Conservation (phyloP, 2,329 filamentous ascomycete species). For the Alternaria panax region DNA sequence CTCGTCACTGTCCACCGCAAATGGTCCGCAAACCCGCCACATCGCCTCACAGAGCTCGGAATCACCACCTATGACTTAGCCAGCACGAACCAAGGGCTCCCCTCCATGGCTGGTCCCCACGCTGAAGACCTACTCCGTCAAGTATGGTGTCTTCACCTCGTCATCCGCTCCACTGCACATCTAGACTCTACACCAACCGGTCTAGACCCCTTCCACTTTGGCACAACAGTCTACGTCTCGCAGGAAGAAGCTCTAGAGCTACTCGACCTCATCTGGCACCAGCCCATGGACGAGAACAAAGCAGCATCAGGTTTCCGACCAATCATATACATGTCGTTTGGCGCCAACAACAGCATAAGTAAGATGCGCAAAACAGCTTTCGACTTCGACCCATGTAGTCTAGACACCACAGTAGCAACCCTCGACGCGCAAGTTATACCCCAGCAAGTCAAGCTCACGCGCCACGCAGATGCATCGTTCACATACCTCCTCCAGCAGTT, state of each 20-base stretch:
- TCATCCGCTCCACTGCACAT: slow-evolving; percentile 18
- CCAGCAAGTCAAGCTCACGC: slow-evolving; percentile 16
- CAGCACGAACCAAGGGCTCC: not conserved
- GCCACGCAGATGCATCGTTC: slow-evolving; percentile 1
- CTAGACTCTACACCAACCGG: slow-evolving; percentile 6
- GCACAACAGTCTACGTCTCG: slow-evolving; percentile 17
- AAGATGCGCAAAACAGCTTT: slow-evolving; percentile 12
- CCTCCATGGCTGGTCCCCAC: slow-evolving; percentile 17
- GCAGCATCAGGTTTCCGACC: slow-evolving; percentile 14
- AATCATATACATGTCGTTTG: slow-evolving; percentile 22
- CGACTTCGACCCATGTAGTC: slow-evolving; percentile 14
- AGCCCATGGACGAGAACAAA: slow-evolving; percentile 19
- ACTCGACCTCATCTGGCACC: slow-evolving; percentile 21
- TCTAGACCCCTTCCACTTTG: slow-evolving; percentile 24
- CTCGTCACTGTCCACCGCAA: slow-evolving; percentile 23
- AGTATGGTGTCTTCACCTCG: slow-evolving; percentile 25
- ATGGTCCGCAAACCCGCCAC: slow-evolving; percentile 14
- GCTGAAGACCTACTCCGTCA: slow-evolving; percentile 20
- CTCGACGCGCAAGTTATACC: slow-evolving; percentile 26
- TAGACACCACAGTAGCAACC: slow-evolving; percentile 20
- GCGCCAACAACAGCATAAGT: slow-evolving; percentile 11
- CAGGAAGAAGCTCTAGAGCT: slow-evolving; percentile 12
- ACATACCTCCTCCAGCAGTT: slow-evolving; percentile 16
- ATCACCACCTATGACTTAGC: slow-evolving; percentile 21
- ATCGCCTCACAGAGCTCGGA: slow-evolving; percentile 24